Conservation (phyloP, 371 early-diverging fungal genomes). For the Rhizomucor miehei region DNA sequence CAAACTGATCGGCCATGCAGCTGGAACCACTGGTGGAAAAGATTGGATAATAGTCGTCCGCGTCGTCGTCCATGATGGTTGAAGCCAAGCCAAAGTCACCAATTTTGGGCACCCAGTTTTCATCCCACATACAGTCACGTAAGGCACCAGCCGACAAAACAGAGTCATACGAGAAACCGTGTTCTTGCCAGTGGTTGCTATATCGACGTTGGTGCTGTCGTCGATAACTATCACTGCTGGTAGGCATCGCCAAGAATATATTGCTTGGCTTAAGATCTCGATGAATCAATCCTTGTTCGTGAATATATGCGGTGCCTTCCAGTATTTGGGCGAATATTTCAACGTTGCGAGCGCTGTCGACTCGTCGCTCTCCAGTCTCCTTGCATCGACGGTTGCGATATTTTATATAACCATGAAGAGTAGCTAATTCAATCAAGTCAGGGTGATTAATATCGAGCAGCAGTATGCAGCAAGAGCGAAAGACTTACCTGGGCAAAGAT, state of each 20-base stretch:
- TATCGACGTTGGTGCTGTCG: background rate
- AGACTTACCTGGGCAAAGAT: slow-evolving; percentile 69
- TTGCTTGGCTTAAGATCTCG: slow-evolving; percentile 83
- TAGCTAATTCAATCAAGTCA: slow-evolving; percentile 24
- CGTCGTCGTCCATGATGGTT: slow-evolving; percentile 26
- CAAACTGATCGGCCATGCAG: background rate
- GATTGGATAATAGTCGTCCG: slow-evolving; percentile 4
- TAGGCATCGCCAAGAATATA: slow-evolving; percentile 56
- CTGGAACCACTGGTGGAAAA: background rate
- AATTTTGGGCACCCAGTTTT: slow-evolving; percentile 64
- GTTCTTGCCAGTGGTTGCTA: slow-evolving; percentile 4
- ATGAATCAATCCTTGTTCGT: slow-evolving; percentile 69
- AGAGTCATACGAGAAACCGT: slow-evolving; percentile 22
- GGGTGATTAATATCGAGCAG: background rate
- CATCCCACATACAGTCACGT: slow-evolving; percentile 42
- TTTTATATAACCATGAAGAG: slow-evolving; percentile 41
- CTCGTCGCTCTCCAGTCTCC: slow-evolving; percentile 15
- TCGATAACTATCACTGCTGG: background rate
- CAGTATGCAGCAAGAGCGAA: background rate
- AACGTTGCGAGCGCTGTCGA: slow-evolving; percentile 40
- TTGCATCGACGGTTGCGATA: slow-evolving; percentile 29
- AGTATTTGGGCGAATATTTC: slow-evolving; percentile 53
- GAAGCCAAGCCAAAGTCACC: slow-evolving; percentile 90
- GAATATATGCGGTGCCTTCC: slow-evolving; percentile 69
- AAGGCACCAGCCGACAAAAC: slow-evolving; percentile 22